Evolutionary conservation across 306 rosid species (phyloP).

Genomic region (Gleditsia sinensis): DNA sequence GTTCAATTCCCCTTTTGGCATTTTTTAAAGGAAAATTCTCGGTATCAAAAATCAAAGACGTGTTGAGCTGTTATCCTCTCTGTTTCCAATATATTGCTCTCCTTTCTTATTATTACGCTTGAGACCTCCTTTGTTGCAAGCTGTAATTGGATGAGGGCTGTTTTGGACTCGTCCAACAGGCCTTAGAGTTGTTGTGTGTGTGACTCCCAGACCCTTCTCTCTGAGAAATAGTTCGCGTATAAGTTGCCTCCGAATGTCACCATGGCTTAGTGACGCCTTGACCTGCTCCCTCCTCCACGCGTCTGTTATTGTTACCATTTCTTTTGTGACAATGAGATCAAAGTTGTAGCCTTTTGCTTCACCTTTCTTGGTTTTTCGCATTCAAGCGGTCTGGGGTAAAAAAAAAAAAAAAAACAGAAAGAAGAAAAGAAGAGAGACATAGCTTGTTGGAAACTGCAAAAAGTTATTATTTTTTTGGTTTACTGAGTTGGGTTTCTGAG

Average conservation of each 20-base stretch:
- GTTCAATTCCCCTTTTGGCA: slow-evolving; percentile 5
- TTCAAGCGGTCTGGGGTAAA: background rate
- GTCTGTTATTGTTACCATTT: slow-evolving; percentile 39
- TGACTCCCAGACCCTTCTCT: background rate
- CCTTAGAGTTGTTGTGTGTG: background rate
- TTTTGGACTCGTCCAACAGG: slow-evolving; percentile 48
- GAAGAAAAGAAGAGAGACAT: background rate
- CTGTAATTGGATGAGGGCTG: slow-evolving; percentile 58
- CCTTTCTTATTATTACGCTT: slow-evolving; percentile 30
- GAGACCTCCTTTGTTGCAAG: slow-evolving; percentile 45
- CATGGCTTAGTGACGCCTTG: slow-evolving; percentile 50
- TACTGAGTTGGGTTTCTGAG: slow-evolving; percentile 32
- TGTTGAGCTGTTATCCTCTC: slow-evolving; percentile 81
- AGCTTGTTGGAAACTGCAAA: background rate
- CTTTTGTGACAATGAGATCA: slow-evolving; percentile 65
- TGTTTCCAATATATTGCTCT: background rate
- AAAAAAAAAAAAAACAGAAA: background rate
- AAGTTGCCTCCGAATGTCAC: slow-evolving; percentile 59
- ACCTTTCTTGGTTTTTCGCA: background rate
- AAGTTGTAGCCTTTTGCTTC: slow-evolving; percentile 33
- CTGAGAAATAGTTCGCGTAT: slow-evolving; percentile 24
- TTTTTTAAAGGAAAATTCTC: slow-evolving; percentile 3
- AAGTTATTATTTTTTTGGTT: background rate
- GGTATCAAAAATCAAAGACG: slow-evolving; percentile 57
- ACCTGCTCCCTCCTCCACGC: slow-evolving; percentile 52